A percentile compares a stretch with the other conserved stretches of the same genome.
These are phyloP conservation scores for Taiozyma sp. DNA, from an alignment of 1,139 yeast species.

Conservation along the genomic window DNA sequence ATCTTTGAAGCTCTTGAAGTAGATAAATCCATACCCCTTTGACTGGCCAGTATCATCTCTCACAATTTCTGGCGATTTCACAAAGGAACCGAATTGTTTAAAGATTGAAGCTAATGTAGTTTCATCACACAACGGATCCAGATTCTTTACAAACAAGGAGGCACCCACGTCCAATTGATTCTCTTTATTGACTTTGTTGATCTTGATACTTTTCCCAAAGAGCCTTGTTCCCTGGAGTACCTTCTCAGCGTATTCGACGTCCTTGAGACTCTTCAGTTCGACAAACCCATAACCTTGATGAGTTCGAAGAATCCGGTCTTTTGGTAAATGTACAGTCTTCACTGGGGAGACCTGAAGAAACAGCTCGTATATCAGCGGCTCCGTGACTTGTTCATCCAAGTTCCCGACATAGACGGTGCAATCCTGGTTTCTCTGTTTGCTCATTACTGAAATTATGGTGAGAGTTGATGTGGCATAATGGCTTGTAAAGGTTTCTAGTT, in stretches of 20 bases:
- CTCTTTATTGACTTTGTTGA: slow-evolving; percentile 40
- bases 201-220: slow-evolving; percentile 57
- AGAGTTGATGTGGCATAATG: no score
- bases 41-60: slow-evolving; percentile 50
- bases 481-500: no score
- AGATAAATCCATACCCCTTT: slow-evolving; percentile 59
- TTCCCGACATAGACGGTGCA: slow-evolving; percentile 82
- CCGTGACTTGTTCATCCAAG: slow-evolving; percentile 68
- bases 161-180: slow-evolving; percentile 58
- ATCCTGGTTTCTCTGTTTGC: slow-evolving; percentile 44
- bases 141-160: slow-evolving; percentile 63
- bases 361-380: slow-evolving; percentile 66
- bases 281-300: slow-evolving; percentile 91
- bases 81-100: slow-evolving; percentile 60
- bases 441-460: neutral
- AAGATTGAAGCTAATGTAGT: slow-evolving; percentile 55
- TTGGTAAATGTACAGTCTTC: slow-evolving; percentile 64
- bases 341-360: slow-evolving; percentile 86
- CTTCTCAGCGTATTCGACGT: slow-evolving; percentile 65
- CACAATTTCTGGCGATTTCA: slow-evolving; percentile 45
- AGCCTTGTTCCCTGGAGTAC: slow-evolving; percentile 59
- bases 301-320: slow-evolving; percentile 61
- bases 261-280: slow-evolving; percentile 55
- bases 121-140: slow-evolving; percentile 67
- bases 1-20: slow-evolving; percentile 55